phyloP scores from a whole-genome alignment of 2,329 filamentous ascomycete genomes.

The Monosporascus sp. region DNA sequence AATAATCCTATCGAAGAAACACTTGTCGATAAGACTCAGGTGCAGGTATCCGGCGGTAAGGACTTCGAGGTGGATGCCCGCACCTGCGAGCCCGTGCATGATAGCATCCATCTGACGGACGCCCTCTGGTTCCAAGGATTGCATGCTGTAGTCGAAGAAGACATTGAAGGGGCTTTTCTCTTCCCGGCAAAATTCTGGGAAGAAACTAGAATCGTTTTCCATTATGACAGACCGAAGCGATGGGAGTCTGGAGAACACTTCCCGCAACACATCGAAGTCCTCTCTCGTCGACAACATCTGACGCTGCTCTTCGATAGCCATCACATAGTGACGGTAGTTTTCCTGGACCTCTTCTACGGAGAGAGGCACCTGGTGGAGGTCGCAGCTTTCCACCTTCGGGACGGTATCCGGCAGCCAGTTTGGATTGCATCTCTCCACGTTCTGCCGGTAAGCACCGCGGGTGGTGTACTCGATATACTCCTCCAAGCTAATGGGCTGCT shows the following conservation, averaged over 20 bases:
- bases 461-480: neutral
- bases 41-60: neutral
- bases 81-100: neutral
- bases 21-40: neutral
- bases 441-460: neutral
- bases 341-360: neutral
- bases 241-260: conserved; percentile 2
- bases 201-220: neutral
- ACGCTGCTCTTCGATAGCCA: neutral
- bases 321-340: conserved; percentile 3
- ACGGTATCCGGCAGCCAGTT: conserved; percentile 1
- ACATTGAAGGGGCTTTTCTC: neutral
- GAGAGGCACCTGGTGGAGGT: neutral
- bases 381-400: neutral
- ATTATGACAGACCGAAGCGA: neutral
- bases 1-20: neutral
- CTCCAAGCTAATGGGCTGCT: neutral
- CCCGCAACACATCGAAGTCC: conserved; percentile 3
- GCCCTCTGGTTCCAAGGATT: neutral
- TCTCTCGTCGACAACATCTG: neutral
- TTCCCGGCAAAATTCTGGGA: neutral
- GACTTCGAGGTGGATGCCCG: neutral
- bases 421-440: neutral
- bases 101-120: neutral
- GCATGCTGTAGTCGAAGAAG: neutral